phyloP scores from a whole-genome alignment of 352 stramenopile genomes.

The Elongisporangium senticosum region DNA sequence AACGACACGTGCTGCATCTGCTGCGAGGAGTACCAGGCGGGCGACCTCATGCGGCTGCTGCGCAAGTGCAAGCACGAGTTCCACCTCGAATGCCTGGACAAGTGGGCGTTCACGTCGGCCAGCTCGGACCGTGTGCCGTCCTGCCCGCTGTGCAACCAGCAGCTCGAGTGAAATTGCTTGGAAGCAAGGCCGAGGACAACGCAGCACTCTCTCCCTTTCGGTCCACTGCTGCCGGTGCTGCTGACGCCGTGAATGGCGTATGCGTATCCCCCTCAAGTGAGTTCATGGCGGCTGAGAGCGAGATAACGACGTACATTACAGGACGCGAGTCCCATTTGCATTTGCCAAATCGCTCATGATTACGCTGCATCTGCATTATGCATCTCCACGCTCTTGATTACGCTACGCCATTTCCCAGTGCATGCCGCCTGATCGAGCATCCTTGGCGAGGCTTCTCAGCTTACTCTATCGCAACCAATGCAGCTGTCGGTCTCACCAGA shows the following conservation, averaged over 20 bases:
- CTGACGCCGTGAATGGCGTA: not conserved
- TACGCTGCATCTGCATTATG: not conserved
- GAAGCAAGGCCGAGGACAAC: no score
- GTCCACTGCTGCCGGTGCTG: not conserved
- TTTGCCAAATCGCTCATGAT: not conserved
- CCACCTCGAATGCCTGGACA: conserved; percentile 85
- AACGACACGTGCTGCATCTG: conserved; percentile 88
- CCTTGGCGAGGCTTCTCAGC: no score
- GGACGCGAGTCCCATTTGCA: not conserved
- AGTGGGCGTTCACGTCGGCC: conserved; percentile 81
- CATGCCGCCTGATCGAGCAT: no score
- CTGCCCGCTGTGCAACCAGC: conserved; percentile 82
- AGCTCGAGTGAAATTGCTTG: conserved; percentile 42
- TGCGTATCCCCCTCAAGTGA: not conserved
- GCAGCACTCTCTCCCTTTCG: not conserved
- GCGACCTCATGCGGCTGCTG: conserved; percentile 71
- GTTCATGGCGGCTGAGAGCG: not conserved
- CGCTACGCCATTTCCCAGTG: no score
- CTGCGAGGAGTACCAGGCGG: conserved; percentile 79
- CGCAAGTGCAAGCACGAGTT: conserved; percentile 86
- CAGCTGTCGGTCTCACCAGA: no score
- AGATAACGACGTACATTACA: not conserved
- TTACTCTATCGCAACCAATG: no score
- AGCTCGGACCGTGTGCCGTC: conserved; percentile 58
- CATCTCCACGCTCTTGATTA: not conserved